phyloP scores from a whole-genome alignment of 441 rosid genomes.

The Populus hybrid region DNA sequence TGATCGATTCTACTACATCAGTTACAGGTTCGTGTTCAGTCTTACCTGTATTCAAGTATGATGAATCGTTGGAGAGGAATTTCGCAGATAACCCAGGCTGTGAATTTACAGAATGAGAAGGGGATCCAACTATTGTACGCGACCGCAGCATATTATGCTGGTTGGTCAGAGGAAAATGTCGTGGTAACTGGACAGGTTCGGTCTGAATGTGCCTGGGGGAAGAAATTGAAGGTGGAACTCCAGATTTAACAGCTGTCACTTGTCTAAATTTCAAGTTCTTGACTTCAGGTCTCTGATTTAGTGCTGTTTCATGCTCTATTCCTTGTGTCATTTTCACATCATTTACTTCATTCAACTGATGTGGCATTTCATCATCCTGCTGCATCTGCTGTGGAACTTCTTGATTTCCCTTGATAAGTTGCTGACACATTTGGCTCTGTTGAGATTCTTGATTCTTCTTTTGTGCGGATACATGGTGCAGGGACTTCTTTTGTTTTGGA shows the following conservation, averaged over 20 bases:
- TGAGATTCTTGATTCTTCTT: neutral
- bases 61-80: neutral
- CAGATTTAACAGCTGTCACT: neutral
- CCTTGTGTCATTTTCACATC: neutral
- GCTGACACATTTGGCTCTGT: neutral
- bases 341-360: too few species aligned
- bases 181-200: neutral
- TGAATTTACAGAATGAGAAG: neutral
- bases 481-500: neutral
- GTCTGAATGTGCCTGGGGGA: neutral
- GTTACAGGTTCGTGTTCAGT: neutral
- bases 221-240: neutral
- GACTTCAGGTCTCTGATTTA: neutral
- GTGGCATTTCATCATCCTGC: neutral
- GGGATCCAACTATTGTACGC: neutral
- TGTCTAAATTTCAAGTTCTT: neutral
- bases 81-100: neutral
- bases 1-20: neutral
- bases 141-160: neutral
- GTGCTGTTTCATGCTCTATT: neutral
- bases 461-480: neutral
- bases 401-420: too few species aligned
- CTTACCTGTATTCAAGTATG: neutral
- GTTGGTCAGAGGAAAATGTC: neutral
- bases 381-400: neutral